Base-by-base conservation (phyloP, 495 filamentous ascomycete species). In the Xylaria acuta region DNA sequence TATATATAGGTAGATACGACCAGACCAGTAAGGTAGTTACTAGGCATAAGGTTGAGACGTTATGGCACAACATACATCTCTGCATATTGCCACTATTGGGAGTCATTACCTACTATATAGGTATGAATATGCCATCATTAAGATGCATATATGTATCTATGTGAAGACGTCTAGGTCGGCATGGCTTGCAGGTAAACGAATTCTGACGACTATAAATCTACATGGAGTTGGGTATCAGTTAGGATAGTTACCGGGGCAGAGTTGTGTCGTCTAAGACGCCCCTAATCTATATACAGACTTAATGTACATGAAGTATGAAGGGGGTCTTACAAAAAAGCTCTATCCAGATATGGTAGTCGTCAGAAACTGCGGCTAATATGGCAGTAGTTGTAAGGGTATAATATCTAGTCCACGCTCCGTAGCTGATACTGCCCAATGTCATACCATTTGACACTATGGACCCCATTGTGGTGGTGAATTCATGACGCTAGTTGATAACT, bases 181-280 rank as follows among this genome's bases (percentile, higher is more conserved):
- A 30, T 30, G 25, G 3, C 25, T 30, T 56, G 25, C n/a, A 27
- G 25, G 3, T 40, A 60, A n/a, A 38, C 41, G 41, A 30, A 22
- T 49, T 22, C 34, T 25, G 14, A 22, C 16, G 49, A 34, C 63
- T 68, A 41, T 27, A 36, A 20, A 51, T 58, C 36, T 58, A 58
- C 18, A 68, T 30, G 34, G 51, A 68, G 65, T 25, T 68, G 65
- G 65, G 65, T 68, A 68, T 41, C 34, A 58, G 25, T 8, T 30
- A 18, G 36, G 16, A 58, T 18, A 3, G 20, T 30, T 56, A 9
- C n/a, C n/a, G 7, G 51, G 65, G 11, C 51, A 22, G 36, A 68
- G 34, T 30, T 30, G 32, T 30, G 38, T 64, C 60, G 36, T 25
- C 58, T 16, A 38, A 41, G 34, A 58, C 12, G 43, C 18, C 34